Percentiles rank a stretch among this genome's conserved stretches.
phyloP scores from a whole-genome alignment of 495 filamentous ascomycete genomes.

The Lepraria neglecta region DNA sequence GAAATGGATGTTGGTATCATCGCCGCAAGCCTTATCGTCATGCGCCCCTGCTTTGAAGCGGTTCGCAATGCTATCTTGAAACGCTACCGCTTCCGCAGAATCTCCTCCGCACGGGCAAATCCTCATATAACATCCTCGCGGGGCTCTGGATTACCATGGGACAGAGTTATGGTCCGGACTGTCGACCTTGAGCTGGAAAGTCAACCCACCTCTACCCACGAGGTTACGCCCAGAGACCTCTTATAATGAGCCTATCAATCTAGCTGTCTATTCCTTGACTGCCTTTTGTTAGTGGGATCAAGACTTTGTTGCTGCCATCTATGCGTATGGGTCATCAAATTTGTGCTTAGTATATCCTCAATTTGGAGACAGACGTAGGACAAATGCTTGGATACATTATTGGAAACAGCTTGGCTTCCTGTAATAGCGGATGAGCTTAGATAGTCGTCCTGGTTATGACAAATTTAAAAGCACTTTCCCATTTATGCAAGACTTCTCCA shows the following conservation, averaged over 20 bases:
- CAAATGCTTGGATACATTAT: too few relatives aligned
- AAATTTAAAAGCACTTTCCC: too few relatives aligned
- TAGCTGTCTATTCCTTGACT: too few relatives aligned
- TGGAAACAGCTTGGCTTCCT: too few relatives aligned
- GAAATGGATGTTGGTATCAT: conserved; percentile 24
- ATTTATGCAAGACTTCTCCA: too few relatives aligned
- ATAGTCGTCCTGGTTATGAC: too few relatives aligned
- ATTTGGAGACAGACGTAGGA: too few relatives aligned
- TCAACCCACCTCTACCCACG: conserved; percentile 8
- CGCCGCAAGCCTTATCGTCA: conserved; percentile 22
- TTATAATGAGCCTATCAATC: background rate
- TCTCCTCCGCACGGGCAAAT: background rate
- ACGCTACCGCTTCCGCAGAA: background rate
- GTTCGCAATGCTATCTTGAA: background rate
- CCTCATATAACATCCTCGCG: background rate
- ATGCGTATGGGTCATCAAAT: too few relatives aligned
- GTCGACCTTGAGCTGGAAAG: conserved; percentile 21
- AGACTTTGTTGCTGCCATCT: too few relatives aligned
- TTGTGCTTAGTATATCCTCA: too few relatives aligned
- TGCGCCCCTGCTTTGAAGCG: conserved; percentile 17
- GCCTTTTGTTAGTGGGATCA: too few relatives aligned
- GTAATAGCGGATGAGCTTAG: too few relatives aligned
- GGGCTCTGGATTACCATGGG: background rate
- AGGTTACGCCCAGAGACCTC: background rate
- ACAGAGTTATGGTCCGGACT: conserved; percentile 15